Base-by-base conservation (phyloP, 129 eudicot species). In the Arctium lappa region DNA sequence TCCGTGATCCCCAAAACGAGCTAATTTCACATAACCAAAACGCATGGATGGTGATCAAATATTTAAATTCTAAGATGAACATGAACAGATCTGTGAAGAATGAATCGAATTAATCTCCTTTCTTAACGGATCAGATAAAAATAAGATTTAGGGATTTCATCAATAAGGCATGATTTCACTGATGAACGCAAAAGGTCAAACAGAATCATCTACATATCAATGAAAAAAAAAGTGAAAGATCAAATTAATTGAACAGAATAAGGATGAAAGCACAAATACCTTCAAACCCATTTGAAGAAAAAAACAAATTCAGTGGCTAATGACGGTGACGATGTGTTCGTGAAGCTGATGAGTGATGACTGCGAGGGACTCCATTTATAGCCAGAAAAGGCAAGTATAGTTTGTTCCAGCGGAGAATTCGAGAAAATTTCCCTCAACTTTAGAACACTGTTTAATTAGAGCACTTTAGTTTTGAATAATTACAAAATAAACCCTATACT, bases 371-470 rank as follows among this genome's bases (percentile, higher is more conserved):
- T 46, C 71, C 37, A 78, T 84, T 84, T 84, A 84, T 84, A 84
- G 83, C 80, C 78, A 8, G 22, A 50, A 32, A 80, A 5, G 71
- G 32, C 16, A 60, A 39, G 66, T 42, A 34, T 69, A 16, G 34
- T 77, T 78, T 60, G 42, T 72, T 73, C 79, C 79, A 80, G 74
- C 87, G 83, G 87, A 78, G 83, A 78, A 22, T 72, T 65, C 87
- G 74, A 84, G 80, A 62, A 62, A 53, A 31, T 30, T 62, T 32
- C 42, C 86, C 40, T 36, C 31, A 79, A 32, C 15, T 72, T 84
- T 78, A 0, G 32, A 5, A 10, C 8, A 44, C 32, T 79, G 32
- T 72, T 18, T 74, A 78, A 0, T 60, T 84, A 6, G 0, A 72
- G 5, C 79, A 82, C 79, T 56, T 31, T 0, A 27, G 11, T 34